These are phyloP conservation scores for Globisporangium apiculatum DNA, from an alignment of 352 stramenopile species.

Conservation along the genomic window DNA sequence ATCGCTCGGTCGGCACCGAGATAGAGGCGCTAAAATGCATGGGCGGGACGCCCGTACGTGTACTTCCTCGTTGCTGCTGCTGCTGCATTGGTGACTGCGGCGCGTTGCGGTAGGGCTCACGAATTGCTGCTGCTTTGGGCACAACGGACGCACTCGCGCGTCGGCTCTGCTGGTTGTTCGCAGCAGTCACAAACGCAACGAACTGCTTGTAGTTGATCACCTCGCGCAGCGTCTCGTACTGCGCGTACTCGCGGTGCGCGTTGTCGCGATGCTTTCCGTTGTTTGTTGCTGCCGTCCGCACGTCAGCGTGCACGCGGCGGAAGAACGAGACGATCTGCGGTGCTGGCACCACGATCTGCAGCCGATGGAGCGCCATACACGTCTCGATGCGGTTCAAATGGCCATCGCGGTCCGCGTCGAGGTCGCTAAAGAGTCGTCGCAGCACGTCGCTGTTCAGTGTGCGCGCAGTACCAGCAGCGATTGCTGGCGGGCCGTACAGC, in stretches of 20 bases:
- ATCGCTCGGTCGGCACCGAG: background rate
- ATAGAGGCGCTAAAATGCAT: background rate
- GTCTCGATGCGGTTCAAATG: slow-evolving; percentile 67
- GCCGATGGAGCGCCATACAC: slow-evolving; percentile 61
- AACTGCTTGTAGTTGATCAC: slow-evolving; percentile 80
- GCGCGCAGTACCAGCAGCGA: background rate
- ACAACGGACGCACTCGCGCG: background rate
- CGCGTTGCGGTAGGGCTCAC: too few relatives aligned
- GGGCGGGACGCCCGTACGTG: background rate
- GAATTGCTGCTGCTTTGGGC: background rate
- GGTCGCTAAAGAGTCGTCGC: slow-evolving; percentile 69
- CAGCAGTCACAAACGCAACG: slow-evolving; percentile 57
- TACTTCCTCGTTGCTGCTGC: background rate
- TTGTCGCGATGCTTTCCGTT: slow-evolving; percentile 1
- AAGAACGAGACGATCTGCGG: slow-evolving; percentile 66
- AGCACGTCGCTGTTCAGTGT: slow-evolving; percentile 48
- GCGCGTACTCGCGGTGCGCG: background rate
- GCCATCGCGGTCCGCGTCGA: slow-evolving; percentile 62
- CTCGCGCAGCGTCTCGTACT: slow-evolving; percentile 34
- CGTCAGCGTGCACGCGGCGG: slow-evolving; percentile 27
- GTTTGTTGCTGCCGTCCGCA: background rate
- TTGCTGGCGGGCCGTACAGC: slow-evolving; percentile 41
- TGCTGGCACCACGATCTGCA: slow-evolving; percentile 55
- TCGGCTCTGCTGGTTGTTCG: slow-evolving; percentile 29
- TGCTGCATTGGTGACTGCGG: background rate